Evolutionary conservation across 257 asterid genomes (phyloP).

Genomic region (Penstemon davidsonii): DNA sequence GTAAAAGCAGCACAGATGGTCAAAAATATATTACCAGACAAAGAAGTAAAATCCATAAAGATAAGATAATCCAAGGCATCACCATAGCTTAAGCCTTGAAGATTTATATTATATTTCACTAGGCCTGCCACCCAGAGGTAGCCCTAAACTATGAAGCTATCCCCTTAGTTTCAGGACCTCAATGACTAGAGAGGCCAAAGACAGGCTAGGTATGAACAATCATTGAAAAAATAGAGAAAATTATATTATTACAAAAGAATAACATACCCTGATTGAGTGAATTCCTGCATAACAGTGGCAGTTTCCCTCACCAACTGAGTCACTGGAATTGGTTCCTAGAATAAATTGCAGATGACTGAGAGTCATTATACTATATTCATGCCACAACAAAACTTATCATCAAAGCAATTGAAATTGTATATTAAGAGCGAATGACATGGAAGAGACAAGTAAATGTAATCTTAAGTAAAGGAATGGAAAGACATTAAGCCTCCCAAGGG

Average conservation of each 20-base stretch:
- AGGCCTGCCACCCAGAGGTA: neutral
- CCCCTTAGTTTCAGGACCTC: constrained; percentile 6
- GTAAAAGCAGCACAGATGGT: neutral
- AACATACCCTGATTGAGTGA: constrained; percentile 96
- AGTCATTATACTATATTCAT: constrained; percentile 23
- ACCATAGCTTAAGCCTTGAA: neutral
- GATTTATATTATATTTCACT: neutral
- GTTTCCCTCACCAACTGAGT: constrained; percentile 99
- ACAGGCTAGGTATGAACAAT: no score
- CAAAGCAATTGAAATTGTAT: neutral
- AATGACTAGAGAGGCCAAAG: neutral
- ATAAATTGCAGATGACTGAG: constrained; percentile 18
- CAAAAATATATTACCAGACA: neutral
- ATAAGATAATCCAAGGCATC: neutral
- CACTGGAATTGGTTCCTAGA: constrained; percentile 90
- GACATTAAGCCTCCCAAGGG: neutral
- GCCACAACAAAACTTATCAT: constrained; percentile 18
- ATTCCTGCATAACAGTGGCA: constrained; percentile 99
- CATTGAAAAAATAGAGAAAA: neutral
- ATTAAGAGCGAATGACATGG: neutral
- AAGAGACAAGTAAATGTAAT: neutral
- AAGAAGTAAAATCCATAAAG: neutral
- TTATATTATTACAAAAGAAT: neutral
- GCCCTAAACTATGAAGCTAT: neutral
- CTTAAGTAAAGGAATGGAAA: constrained; percentile 1